Percentiles rank a stretch among this genome's conserved stretches.
phyloP scores from a whole-genome alignment of 768 basidiomycete species.

The Termitomyces sp. region DNA sequence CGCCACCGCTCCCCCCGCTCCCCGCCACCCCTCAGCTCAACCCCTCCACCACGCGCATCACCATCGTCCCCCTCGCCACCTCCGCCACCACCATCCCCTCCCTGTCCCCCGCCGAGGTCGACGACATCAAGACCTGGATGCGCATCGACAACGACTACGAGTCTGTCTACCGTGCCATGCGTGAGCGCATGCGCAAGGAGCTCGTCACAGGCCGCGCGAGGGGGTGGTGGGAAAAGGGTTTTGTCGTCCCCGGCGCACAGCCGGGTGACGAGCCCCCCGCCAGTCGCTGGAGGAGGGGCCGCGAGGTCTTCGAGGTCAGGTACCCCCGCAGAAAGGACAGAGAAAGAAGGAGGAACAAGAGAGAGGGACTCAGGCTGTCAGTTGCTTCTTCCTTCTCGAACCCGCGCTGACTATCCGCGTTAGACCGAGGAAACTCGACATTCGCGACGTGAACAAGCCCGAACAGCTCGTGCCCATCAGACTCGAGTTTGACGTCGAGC shows the following conservation, averaged over 20 bases:
- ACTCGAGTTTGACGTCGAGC: conserved; percentile 95
- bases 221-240: conserved; percentile 58
- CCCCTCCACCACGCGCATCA: conserved; percentile 52
- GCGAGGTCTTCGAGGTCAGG: conserved; percentile 36
- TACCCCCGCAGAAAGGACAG: conserved; percentile 19
- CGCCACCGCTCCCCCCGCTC: conserved; percentile 18
- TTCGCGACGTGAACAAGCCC: conserved; percentile 50
- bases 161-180: not conserved
- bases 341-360: conserved; percentile 26
- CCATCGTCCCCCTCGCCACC: conserved; percentile 52
- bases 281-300: not conserved
- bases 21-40: conserved; percentile 43
- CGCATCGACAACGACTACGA: conserved; percentile 18
- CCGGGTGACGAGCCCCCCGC: not conserved
- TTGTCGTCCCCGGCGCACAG: not conserved
- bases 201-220: conserved; percentile 32
- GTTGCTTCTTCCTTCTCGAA: conserved; percentile 24
- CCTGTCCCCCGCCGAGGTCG: conserved; percentile 45
- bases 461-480: conserved; percentile 92
- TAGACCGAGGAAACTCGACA: conserved; percentile 56
- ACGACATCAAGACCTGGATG: conserved; percentile 57
- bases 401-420: not conserved
- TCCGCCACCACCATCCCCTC: conserved; percentile 50
- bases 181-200: conserved; percentile 48
- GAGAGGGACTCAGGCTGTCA: conserved; percentile 42